These are phyloP conservation scores for Inga oerstediana DNA, from an alignment of 306 rosid genomes.

Conservation along the genomic window DNA sequence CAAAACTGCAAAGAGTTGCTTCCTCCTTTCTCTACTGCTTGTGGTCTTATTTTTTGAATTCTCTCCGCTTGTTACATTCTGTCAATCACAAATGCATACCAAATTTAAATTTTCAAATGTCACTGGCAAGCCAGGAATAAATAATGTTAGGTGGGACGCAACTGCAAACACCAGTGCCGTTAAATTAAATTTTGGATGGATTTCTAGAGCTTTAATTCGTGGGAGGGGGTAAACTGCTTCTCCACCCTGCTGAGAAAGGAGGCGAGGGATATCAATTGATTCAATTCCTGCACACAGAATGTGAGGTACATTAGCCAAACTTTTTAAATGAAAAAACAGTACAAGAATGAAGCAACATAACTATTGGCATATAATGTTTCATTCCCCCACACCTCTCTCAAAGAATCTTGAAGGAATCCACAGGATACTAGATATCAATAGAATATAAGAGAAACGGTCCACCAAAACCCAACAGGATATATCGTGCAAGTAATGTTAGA, in stretches of 20 bases:
- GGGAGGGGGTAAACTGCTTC: conserved; percentile 96
- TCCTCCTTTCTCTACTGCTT: conserved; percentile 84
- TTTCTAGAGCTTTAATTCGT: conserved; percentile 73
- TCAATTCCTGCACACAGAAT: conserved; percentile 76
- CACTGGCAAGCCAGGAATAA: conserved; percentile 3
- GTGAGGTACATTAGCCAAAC: conserved; percentile 37
- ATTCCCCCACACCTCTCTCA: background rate
- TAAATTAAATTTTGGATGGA: conserved; percentile 89
- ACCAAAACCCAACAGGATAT: conserved; percentile 21
- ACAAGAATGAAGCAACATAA: conserved; percentile 24
- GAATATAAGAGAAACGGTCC: background rate
- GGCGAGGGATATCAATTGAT: conserved; percentile 88
- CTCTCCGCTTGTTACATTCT: conserved; percentile 76
- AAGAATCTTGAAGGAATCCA: conserved; percentile 13
- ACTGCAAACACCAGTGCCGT: conserved; percentile 91
- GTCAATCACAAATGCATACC: conserved; percentile 31
- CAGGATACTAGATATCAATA: conserved; percentile 5
- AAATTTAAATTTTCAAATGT: conserved; percentile 34
- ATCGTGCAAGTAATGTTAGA: conserved; percentile 3
- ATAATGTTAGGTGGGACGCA: conserved; percentile 45
- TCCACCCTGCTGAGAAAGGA: conserved; percentile 99
- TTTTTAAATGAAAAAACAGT: conserved; percentile 7
- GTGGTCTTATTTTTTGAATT: conserved; percentile 68
- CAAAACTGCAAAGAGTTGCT: conserved; percentile 93
- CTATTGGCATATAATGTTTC: conserved; percentile 23